A percentile compares a stretch with the other conserved stretches of the same genome.
These are phyloP conservation scores for Pleomassaria siparia DNA, from an alignment of 2,329 filamentous ascomycete species.

Conservation along the genomic window DNA sequence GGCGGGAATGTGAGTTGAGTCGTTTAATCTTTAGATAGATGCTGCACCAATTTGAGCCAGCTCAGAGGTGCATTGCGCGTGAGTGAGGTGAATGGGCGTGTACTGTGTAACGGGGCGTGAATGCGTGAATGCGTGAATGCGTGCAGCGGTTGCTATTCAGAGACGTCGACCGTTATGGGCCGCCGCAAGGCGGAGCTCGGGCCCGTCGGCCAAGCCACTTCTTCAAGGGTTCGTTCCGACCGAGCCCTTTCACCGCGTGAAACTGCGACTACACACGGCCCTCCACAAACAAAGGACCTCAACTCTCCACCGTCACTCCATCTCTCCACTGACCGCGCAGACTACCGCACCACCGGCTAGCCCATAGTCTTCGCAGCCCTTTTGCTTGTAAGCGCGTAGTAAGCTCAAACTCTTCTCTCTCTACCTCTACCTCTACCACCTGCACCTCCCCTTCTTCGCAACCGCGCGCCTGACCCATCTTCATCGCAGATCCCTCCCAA, in stretches of 20 bases:
- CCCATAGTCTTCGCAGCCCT: conserved; percentile 1
- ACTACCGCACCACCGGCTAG: conserved; percentile 9
- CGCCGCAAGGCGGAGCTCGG: background rate
- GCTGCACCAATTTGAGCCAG: background rate
- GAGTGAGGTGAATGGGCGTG: background rate
- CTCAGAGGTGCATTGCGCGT: background rate
- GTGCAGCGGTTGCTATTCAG: background rate
- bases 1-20: background rate
- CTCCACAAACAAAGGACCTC: conserved; percentile 6
- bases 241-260: conserved; percentile 3
- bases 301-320: background rate
- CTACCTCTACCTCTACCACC: background rate
- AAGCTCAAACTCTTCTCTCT: background rate
- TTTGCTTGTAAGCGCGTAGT: conserved; percentile 4
- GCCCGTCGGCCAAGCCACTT: conserved; percentile 14
- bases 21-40: background rate
- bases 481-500: conserved; percentile 15
- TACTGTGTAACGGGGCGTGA: too few species aligned
- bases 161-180: conserved; percentile 2
- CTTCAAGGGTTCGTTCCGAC: background rate
- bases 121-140: background rate
- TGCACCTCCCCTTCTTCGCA: background rate
- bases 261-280: background rate
- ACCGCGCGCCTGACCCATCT: conserved; percentile 7
- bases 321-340: conserved; percentile 10